Conservation (phyloP, 345 rosid genomes). For the Eucalyptus pauciflora region DNA sequence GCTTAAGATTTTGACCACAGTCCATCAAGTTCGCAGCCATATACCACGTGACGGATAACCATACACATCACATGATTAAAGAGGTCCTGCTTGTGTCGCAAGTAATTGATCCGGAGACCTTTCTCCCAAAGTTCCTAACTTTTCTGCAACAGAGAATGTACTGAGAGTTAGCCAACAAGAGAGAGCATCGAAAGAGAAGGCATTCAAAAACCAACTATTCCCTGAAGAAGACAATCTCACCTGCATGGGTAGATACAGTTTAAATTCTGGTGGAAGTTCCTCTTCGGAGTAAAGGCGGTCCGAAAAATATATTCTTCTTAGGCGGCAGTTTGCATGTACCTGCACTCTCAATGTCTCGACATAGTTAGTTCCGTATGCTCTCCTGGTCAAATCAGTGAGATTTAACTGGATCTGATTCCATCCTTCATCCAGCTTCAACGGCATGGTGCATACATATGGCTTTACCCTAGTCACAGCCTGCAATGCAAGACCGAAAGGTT, state of each 20-base stretch:
- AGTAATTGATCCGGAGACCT: background rate
- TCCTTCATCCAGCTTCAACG: constrained; percentile 87
- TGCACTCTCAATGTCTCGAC: constrained; percentile 94
- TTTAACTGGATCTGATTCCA: constrained; percentile 96
- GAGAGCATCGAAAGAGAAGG: background rate
- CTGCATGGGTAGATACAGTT: constrained; percentile 90
- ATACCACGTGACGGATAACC: background rate
- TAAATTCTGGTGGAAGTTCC: constrained; percentile 95
- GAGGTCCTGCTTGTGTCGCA: background rate
- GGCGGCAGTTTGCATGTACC: constrained; percentile 91
- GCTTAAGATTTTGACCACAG: background rate
- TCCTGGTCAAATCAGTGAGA: constrained; percentile 80
- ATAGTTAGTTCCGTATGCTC: constrained; percentile 94
- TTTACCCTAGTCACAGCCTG: constrained; percentile 86
- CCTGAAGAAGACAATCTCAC: constrained; percentile 9
- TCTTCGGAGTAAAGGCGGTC: constrained; percentile 91
- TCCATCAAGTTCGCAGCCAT: background rate
- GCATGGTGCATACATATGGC: constrained; percentile 94
- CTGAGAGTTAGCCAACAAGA: background rate
- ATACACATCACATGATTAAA: background rate
- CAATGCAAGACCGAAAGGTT: background rate
- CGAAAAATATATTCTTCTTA: constrained; percentile 82
- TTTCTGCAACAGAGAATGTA: constrained; percentile 31
- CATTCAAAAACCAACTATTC: background rate
- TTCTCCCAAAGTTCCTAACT: background rate